Percentiles rank a stretch among this genome's conserved stretches.
These are phyloP conservation scores for Neurospora tetraspora DNA, from an alignment of 495 filamentous ascomycete species.

Conservation along the genomic window DNA sequence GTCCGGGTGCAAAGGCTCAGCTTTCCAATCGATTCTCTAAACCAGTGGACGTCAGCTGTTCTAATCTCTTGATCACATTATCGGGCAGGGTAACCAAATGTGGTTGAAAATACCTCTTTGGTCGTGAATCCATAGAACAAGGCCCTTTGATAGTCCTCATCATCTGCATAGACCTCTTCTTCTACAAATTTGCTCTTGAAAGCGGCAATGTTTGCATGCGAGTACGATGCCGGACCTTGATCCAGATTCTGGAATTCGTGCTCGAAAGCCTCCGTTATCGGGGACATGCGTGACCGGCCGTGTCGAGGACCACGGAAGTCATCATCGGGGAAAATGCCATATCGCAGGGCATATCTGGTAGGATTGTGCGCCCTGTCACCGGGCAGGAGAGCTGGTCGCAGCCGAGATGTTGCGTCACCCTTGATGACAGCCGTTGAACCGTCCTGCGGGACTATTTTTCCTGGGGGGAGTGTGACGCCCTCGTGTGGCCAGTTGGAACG, in stretches of 20 bases:
- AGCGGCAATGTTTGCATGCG: not conserved
- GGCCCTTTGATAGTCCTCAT: conserved; percentile 24
- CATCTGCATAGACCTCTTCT: conserved; percentile 3
- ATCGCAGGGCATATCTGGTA: conserved; percentile 24
- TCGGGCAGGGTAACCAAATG: not conserved
- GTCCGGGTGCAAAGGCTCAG: conserved; percentile 11
- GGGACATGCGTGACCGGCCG: conserved; percentile 27
- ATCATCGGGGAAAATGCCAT: conserved; percentile 22
- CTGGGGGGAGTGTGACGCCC: not conserved
- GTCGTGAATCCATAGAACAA: conserved; percentile 19
- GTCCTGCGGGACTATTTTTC: not conserved
- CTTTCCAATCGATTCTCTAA: conserved; percentile 4
- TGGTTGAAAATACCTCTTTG: conserved; percentile 16
- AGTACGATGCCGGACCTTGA: not conserved
- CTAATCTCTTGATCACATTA: not conserved
- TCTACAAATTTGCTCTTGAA: conserved; percentile 10
- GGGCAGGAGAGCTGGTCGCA: conserved; percentile 22
- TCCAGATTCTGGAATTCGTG: not conserved
- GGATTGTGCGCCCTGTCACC: conserved; percentile 13
- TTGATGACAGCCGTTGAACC: not conserved
- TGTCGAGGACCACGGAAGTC: not conserved
- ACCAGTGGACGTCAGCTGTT: not conserved
- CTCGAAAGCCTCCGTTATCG: conserved; percentile 6
- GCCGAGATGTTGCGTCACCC: conserved; percentile 7
- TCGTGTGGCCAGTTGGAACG: not conserved